These are phyloP conservation scores for Neurospora sp. DNA, from an alignment of 495 filamentous ascomycete species.

Conservation along the genomic window DNA sequence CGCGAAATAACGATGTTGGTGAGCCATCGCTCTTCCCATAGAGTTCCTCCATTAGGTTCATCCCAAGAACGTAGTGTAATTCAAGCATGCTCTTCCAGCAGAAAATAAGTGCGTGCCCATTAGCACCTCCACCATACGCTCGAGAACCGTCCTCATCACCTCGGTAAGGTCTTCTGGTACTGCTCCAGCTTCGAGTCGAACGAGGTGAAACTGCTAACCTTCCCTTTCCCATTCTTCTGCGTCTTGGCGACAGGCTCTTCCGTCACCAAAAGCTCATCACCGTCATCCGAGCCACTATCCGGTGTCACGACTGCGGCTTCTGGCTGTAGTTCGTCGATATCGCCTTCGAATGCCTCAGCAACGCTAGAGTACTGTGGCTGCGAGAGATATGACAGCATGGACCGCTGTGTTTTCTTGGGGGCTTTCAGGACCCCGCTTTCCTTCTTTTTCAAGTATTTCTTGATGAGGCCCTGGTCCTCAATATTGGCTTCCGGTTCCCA, in stretches of 20 bases:
- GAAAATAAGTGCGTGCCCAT: background rate
- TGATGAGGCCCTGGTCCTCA: constrained; percentile 15
- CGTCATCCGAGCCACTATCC: constrained; percentile 3
- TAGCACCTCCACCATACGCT: background rate
- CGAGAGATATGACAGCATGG: constrained; percentile 5
- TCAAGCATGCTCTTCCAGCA: background rate
- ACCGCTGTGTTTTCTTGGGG: constrained; percentile 3
- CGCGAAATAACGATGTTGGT: background rate
- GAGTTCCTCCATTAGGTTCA: background rate
- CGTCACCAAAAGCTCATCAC: constrained; percentile 12
- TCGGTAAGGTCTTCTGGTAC: background rate
- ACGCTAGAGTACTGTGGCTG: constrained; percentile 28
- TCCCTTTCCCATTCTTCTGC: background rate
- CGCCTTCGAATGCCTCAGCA: constrained; percentile 31
- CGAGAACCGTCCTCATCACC: background rate
- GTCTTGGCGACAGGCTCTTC: background rate
- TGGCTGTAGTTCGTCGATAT: constrained; percentile 7
- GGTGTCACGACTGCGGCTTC: background rate
- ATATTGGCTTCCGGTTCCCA: constrained; percentile 40
- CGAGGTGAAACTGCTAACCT: background rate
- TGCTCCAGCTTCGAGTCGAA: constrained; percentile 2
- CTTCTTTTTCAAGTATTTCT: constrained; percentile 23
- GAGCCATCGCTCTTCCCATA: background rate
- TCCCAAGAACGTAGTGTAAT: background rate
- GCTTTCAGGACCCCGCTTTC: constrained; percentile 8